These are phyloP conservation scores for Gaultheria prostrata DNA, from an alignment of 148 eudicot genomes.

Conservation along the genomic window DNA sequence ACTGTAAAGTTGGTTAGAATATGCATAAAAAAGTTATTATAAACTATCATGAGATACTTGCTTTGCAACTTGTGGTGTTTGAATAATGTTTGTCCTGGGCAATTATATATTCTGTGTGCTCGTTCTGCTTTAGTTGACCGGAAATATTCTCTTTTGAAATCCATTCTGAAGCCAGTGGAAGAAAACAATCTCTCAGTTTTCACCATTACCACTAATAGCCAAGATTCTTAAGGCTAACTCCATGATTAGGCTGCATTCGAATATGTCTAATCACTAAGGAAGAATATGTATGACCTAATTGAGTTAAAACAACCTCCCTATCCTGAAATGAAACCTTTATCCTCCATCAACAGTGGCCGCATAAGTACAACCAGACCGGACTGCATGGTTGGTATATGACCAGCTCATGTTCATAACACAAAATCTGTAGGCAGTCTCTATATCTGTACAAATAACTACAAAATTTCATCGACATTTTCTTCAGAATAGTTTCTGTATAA, in stretches of 20 bases:
- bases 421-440: not conserved
- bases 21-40: conserved; percentile 9
- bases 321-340: not conserved
- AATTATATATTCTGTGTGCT: not conserved
- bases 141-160: conserved; percentile 17
- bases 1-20: conserved; percentile 19
- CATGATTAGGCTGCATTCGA: conserved; percentile 5
- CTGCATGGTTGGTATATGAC: not conserved
- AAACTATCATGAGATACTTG: not conserved
- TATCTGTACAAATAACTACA: not conserved
- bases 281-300: conserved; percentile 2
- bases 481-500: not conserved
- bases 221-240: conserved; percentile 4
- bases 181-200: not conserved
- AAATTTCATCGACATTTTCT: not conserved
- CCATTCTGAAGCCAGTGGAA: conserved; percentile 5
- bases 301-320: not conserved
- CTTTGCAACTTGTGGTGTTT: conserved; percentile 8
- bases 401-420: not conserved
- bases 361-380: not conserved
- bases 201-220: not conserved
- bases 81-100: not conserved
- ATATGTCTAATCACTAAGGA: not conserved
- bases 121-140: not conserved
- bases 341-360: not conserved